These are phyloP conservation scores for Aplosporella prunicola DNA, from an alignment of 2,329 filamentous ascomycete species.

Conservation along the genomic window DNA sequence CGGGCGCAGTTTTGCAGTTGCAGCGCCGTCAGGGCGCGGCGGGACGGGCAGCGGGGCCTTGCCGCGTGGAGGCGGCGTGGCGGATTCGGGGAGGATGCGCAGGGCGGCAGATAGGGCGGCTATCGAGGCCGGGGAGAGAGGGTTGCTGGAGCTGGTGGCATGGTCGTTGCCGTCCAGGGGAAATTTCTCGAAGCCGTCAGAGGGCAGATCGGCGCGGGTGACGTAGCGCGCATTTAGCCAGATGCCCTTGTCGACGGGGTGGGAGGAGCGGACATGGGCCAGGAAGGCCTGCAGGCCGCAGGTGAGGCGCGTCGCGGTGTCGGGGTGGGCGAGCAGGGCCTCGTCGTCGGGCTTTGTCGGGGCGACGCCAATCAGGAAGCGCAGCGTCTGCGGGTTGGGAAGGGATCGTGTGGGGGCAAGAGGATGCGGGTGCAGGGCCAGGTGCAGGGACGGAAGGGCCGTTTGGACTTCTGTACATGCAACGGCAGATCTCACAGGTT, in stretches of 20 bases:
- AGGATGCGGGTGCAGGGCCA: neutral
- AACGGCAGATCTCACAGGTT: too few relatives aligned
- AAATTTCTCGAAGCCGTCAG: neutral
- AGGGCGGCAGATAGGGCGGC: slow-evolving; percentile 2
- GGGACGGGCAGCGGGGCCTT: neutral
- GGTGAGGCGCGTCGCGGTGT: slow-evolving; percentile 1
- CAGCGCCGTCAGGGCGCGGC: neutral
- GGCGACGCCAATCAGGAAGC: slow-evolving; percentile 1
- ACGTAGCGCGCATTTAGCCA: slow-evolving; percentile 9
- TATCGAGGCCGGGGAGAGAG: slow-evolving; percentile 3
- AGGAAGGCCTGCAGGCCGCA: slow-evolving; percentile 6
- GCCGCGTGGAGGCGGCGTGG: neutral
- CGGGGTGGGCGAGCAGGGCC: neutral
- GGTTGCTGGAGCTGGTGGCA: neutral
- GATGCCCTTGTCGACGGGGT: neutral
- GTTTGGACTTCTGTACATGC: slow-evolving; percentile 9
- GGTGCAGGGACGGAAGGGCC: slow-evolving; percentile 3
- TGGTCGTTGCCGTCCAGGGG: neutral
- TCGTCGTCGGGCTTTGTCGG: neutral
- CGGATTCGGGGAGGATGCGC: slow-evolving; percentile 1
- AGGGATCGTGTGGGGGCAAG: too few relatives aligned
- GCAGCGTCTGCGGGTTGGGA: slow-evolving; percentile 1
- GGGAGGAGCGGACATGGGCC: neutral
- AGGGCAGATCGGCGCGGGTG: slow-evolving; percentile 1
- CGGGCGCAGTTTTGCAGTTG: slow-evolving; percentile 12